Base-by-base conservation (phyloP, 768 basidiomycete genomes). In the Pleurotus pulmonarius region DNA sequence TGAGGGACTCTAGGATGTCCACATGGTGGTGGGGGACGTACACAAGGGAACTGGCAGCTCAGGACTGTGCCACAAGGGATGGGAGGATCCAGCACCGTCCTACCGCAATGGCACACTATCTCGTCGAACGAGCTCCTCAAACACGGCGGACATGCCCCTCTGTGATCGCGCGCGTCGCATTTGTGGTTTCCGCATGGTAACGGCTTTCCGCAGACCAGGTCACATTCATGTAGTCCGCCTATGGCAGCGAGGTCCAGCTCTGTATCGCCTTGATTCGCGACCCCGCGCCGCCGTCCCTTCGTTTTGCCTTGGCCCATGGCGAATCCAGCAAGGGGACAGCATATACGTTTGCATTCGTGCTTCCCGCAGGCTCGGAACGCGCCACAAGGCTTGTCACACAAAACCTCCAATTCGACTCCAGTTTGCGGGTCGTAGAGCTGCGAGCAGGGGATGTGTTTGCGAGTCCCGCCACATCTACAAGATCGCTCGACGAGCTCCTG, bases 101-200 rank as follows among this genome's bases (percentile, higher is more conserved):
- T 79, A 0, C 89, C 90, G 67, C 96, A 98, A 47, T 80, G 71
- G 66, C 96, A 98, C 8, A 88, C 69, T 55, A 94, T 72, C 84
- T 99, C 97, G 41, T 98, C 94, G 63, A 95, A 99, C 1, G 88
- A 87, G 45, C 93, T 93, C 67, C 86, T 81, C 49, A 96, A 73
- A 70, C 97, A 99, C 18, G 86, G 79, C 0, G 82, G 85, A 67
- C 97, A 99, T 0, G 79, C 70, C 0, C 93, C 92, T 57, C 76
- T 82, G 69, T 99, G 96, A 66, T 98, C 96, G 40, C 77, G 74
- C 63, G 79, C 78, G 58, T 88, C 85, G 66, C 96, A 99, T 4
- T 69, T 73, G 66, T 95, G 93, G 48, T 87, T 82, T 0, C 92
- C 92, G 60, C 93, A 93, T 47, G 69, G 71, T 24, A 95, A 75